A percentile compares a stretch with the other conserved stretches of the same genome.
Conservation (phyloP, 495 filamentous ascomycete genomes). For the Penicillium bovifimosum region DNA sequence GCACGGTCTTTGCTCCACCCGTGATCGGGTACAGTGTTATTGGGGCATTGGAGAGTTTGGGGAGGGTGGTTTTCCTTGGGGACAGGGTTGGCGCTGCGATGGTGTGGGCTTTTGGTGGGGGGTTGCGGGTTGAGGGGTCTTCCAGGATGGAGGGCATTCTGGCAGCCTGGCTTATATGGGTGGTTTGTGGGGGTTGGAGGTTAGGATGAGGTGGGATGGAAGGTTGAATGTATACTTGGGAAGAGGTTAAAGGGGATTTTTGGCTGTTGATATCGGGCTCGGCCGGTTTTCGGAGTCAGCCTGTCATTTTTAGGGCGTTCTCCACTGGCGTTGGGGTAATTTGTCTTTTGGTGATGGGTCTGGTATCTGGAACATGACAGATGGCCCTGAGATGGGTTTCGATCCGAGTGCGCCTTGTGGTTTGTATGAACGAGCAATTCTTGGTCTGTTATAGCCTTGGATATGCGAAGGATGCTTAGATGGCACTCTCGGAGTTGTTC, state of each 20-base stretch:
- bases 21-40: conserved; percentile 74
- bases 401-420: too few relatives aligned
- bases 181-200: background rate
- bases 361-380: background rate
- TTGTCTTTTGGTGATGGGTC: background rate
- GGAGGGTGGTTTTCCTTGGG: conserved; percentile 71
- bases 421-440: too few relatives aligned
- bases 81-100: conserved; percentile 54
- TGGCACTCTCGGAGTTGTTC: background rate
- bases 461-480: background rate
- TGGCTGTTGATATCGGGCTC: background rate
- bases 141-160: conserved; percentile 65
- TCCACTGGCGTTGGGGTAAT: conserved; percentile 5
- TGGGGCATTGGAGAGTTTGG: conserved; percentile 66
- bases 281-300: conserved; percentile 12
- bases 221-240: background rate
- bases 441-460: too few relatives aligned
- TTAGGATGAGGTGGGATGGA: background rate
- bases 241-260: background rate
- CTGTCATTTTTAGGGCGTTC: conserved; percentile 19
- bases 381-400: background rate
- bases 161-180: too few relatives aligned
- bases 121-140: conserved; percentile 54
- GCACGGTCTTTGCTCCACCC: conserved; percentile 61
- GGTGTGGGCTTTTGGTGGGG: conserved; percentile 51